Evolutionary conservation across 306 rosid species (phyloP), one percentile per base, ranked within the genome.

Genomic region (Glycine soja): DNA sequence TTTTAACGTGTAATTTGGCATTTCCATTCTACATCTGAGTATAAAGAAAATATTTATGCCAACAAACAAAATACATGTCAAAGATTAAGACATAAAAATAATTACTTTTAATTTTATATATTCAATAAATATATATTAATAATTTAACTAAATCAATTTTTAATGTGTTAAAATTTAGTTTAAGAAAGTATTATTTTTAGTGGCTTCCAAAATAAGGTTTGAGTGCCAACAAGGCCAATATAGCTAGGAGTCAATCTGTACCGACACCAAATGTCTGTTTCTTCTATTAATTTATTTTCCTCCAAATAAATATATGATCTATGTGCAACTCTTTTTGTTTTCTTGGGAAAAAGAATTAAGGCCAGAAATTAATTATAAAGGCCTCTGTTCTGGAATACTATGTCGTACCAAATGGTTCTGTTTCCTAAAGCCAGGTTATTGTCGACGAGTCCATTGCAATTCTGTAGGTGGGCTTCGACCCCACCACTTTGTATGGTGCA

Each of bases 401-500:
- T 2, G 48, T 53, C 61, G 34, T 47, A 50, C 53, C 32, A 16
- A 52, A 78, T 78, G 45, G 43, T 36, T 65, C 12, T 69, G 62
- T 57, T 79, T 45, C 63, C 51, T 14, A 11, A 36, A 38, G 43
- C 56, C n/a, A 70, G 15, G 8, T 3, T 8, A 57, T 43, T 65
- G 61, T 8, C 42, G 47, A 50, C 40, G 56, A 67, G 76, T 66
- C 75, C 75, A 65, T 2, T 74, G 4, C 40, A 11, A 81, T 7
- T 6, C 0, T 13, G 12, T 36, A 43, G 40, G 42, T 74, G 13
- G 57, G 36, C 36, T 68, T 68, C 4, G 40, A 45, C 47, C 79
- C 86, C 75, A 72, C 86, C 86, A 71, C 68, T 83, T 83, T 77
- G 11, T 11, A 18, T 67, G 86, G 82, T 43, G 74, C 46, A 71